Evolutionary conservation across 208 protist species (phyloP), one percentile per base, ranked within the genome.

Genomic region (Trypanosoma avium): DNA sequence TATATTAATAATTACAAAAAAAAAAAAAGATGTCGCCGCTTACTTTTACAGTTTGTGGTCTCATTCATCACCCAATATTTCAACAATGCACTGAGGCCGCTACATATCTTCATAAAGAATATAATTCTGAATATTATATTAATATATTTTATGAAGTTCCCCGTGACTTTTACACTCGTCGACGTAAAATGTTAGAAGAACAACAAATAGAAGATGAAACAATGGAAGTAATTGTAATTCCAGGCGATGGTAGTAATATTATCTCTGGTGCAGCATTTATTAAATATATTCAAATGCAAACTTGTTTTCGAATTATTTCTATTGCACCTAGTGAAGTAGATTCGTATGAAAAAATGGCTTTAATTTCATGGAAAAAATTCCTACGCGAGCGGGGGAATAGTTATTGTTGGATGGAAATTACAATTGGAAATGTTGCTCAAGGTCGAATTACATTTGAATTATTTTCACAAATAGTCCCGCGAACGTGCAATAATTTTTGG

Each of bases 401-500:
- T 46, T 97, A 94, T 76, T 84, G 77, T 70, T 97, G 88, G 87
- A 84, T 97, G 72, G 60, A 79, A 2, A 73, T 97, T 10, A 38
- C 56, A 12, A 70, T 93, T 19, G 74, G 60, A 49, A 70, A 43
- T 21, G 38, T 56, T 1, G n/a, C 45, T 1, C 50, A 64, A 13
- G 81, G 81, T 4, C 59, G 88, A 13, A 81, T 98, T 32, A 85
- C 79, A 26, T 88, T 98, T 46, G 93, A 97, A 69, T 74, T 98
- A 22, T 98, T 84, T 69, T 69, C 80, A 1, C 38, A 82, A 8
- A 30, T 93, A n/a, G 57, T 82, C 0, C 97, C 97, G 15, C 81
- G 90, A 45, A 98, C 97, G 15, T 88, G 79, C 48, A 75, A 88
- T 27, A 98, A 98, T 74, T 98, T 98, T 57, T 87, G 84, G 70